These are phyloP conservation scores for Collariella sp. DNA, from an alignment of 495 filamentous ascomycete genomes.

Conservation along the genomic window DNA sequence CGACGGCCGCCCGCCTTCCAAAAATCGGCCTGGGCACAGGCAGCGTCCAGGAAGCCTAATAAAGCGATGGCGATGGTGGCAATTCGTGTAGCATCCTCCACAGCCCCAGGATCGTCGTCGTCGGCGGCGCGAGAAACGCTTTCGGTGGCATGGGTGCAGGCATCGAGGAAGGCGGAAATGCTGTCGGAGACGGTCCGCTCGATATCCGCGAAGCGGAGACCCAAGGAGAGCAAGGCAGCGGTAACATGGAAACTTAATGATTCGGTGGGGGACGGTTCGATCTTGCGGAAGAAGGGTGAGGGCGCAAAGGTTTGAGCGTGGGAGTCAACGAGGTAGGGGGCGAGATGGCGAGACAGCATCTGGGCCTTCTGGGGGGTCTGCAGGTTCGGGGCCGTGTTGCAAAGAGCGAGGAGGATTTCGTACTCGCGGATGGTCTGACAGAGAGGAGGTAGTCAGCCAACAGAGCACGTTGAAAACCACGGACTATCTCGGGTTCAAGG, in stretches of 20 bases:
- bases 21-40: constrained; percentile 64
- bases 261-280: constrained; percentile 88
- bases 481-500: no score
- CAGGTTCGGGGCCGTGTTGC: constrained; percentile 71
- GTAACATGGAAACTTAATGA: constrained; percentile 69
- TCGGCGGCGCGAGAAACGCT: constrained; percentile 37
- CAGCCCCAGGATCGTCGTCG: constrained; percentile 44
- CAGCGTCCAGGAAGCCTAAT: constrained; percentile 78
- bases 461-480: neutral
- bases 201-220: constrained; percentile 56
- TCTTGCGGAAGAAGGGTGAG: constrained; percentile 71
- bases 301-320: constrained; percentile 65
- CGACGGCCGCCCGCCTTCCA: constrained; percentile 67
- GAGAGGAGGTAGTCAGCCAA: constrained; percentile 13
- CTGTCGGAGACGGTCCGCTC: constrained; percentile 51
- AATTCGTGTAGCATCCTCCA: constrained; percentile 57
- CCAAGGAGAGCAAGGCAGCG: constrained; percentile 68
- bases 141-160: constrained; percentile 47
- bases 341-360: constrained; percentile 62
- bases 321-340: constrained; percentile 74
- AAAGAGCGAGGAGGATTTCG: constrained; percentile 80
- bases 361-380: constrained; percentile 58
- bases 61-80: constrained; percentile 72
- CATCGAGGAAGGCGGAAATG: constrained; percentile 58
- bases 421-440: constrained; percentile 64